phyloP scores from a whole-genome alignment of 345 rosid genomes.

The Leavenworthia alabamica region DNA sequence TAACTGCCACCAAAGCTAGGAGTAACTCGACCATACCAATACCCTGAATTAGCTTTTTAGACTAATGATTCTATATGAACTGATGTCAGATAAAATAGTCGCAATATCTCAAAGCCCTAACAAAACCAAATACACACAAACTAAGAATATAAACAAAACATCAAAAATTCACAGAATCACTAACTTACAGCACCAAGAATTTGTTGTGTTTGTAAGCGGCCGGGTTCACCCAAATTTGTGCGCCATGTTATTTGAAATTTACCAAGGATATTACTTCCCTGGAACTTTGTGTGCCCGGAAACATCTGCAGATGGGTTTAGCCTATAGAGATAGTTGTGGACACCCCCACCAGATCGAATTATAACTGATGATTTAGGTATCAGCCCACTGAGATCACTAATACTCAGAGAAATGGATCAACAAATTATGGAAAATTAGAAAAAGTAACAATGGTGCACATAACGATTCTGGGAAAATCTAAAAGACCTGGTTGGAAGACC shows the following conservation, averaged over 20 bases:
- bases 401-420: constrained; percentile 8
- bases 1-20: background rate
- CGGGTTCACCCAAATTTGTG: constrained; percentile 94
- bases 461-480: background rate
- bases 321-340: constrained; percentile 77
- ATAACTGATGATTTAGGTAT: constrained; percentile 62
- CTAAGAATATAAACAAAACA: background rate
- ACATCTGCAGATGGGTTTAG: constrained; percentile 43
- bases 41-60: constrained; percentile 2
- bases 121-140: constrained; percentile 1
- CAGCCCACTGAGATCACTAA: constrained; percentile 41
- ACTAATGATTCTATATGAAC: background rate
- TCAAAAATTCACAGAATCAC: background rate
- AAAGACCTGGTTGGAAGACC: constrained; percentile 42
- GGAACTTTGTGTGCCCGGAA: constrained; percentile 44
- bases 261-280: constrained; percentile 75
- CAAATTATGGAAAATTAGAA: background rate
- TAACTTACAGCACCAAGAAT: constrained; percentile 81
- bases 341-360: constrained; percentile 87
- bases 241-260: constrained; percentile 98
- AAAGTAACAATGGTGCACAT: background rate
- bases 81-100: background rate
- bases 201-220: constrained; percentile 96
- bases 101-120: constrained; percentile 1
- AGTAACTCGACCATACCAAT: background rate